phyloP scores from a whole-genome alignment of 441 rosid genomes.

The Pelargonium cotyledonis region DNA sequence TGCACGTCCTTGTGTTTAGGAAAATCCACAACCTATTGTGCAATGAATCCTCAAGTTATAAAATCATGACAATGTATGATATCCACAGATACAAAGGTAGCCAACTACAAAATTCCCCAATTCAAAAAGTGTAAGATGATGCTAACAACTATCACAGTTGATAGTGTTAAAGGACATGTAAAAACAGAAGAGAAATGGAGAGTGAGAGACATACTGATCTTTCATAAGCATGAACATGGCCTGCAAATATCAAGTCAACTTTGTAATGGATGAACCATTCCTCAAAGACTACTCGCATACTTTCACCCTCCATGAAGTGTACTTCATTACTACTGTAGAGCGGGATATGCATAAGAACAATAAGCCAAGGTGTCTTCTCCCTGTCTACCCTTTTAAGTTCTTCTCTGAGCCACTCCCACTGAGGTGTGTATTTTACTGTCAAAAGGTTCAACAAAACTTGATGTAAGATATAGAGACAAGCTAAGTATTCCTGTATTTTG shows the following conservation, averaged over 20 bases:
- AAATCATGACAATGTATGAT: neutral
- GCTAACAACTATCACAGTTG: neutral
- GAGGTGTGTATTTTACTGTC: constrained; percentile 65
- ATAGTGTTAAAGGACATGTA: neutral
- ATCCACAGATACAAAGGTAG: neutral
- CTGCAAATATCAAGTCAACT: constrained; percentile 65
- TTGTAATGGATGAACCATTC: constrained; percentile 46
- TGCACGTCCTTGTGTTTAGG: neutral
- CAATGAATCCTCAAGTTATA: neutral
- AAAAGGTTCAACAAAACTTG: constrained; percentile 16
- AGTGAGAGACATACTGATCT: constrained; percentile 45
- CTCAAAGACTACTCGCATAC: constrained; percentile 63
- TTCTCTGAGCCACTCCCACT: constrained; percentile 48
- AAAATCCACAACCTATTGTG: neutral
- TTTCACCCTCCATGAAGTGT: constrained; percentile 74
- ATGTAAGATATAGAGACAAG: constrained; percentile 14
- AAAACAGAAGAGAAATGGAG: neutral
- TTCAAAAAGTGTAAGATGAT: neutral
- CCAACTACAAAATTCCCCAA: neutral
- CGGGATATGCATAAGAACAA: constrained; percentile 64
- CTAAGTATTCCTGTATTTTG: neutral
- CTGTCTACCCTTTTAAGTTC: constrained; percentile 56
- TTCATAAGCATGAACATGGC: constrained; percentile 77
- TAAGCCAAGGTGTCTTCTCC: constrained; percentile 74
- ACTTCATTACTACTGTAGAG: constrained; percentile 57